phyloP scores from a whole-genome alignment of 768 basidiomycete genomes.

The Podaxis sp. region DNA sequence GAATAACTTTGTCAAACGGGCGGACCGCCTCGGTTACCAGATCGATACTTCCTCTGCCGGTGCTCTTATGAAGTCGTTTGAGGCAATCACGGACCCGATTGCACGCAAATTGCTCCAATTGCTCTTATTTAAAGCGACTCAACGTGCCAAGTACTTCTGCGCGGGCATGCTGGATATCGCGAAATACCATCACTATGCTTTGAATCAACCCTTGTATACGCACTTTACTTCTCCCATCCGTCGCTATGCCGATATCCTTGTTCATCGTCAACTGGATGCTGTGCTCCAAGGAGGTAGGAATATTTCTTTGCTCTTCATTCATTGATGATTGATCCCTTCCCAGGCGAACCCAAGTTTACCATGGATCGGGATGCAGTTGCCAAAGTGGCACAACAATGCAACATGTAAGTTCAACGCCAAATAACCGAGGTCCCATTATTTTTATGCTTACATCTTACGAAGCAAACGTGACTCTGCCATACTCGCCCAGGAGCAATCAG shows the following conservation, averaged over 20 bases:
- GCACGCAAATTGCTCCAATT: slow-evolving; percentile 78
- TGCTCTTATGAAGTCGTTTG: slow-evolving; percentile 79
- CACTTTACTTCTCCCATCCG: slow-evolving; percentile 93
- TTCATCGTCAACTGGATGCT: slow-evolving; percentile 94
- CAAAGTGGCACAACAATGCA: slow-evolving; percentile 97
- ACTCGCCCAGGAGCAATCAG: slow-evolving; percentile 94
- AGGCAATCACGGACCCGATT: slow-evolving; percentile 66
- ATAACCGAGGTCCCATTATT: not conserved
- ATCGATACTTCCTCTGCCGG: slow-evolving; percentile 80
- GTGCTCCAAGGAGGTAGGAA: slow-evolving; percentile 65
- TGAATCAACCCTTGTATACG: slow-evolving; percentile 89
- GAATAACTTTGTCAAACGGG: slow-evolving; percentile 78
- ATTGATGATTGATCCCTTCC: slow-evolving; percentile 8
- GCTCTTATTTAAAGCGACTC: slow-evolving; percentile 87
- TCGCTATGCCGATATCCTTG: slow-evolving; percentile 90
- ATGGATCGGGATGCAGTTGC: slow-evolving; percentile 99
- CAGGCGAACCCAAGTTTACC: slow-evolving; percentile 82
- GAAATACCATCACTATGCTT: slow-evolving; percentile 91
- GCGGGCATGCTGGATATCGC: slow-evolving; percentile 99
- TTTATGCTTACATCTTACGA: slow-evolving; percentile 8
- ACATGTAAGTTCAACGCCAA: slow-evolving; percentile 58
- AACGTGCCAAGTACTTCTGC: slow-evolving; percentile 97
- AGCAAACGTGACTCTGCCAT: slow-evolving; percentile 89
- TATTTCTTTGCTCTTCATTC: slow-evolving; percentile 8
- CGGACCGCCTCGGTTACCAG: slow-evolving; percentile 75